phyloP scores from a whole-genome alignment of 768 basidiomycete species.

The Solioccasus polychromus region DNA sequence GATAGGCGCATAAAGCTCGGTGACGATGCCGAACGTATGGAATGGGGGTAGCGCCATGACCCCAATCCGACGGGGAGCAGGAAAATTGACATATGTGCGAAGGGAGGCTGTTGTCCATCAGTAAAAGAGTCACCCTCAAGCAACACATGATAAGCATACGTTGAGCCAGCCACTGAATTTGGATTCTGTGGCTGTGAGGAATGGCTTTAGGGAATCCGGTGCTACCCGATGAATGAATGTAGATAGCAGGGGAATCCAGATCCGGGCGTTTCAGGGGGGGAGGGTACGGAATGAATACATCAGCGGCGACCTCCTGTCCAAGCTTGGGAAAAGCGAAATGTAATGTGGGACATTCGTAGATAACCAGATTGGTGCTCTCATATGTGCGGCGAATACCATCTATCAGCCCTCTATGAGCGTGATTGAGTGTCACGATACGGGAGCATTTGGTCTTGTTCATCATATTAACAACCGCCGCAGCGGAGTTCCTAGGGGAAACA shows the following conservation, averaged over 20 bases:
- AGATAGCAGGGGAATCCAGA: constrained; percentile 37
- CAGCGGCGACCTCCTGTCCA: constrained; percentile 27
- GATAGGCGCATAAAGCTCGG: constrained; percentile 20
- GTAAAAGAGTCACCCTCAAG: neutral
- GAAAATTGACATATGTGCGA: neutral
- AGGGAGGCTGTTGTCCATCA: constrained; percentile 5
- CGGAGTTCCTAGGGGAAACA: constrained; percentile 41
- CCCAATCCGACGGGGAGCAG: constrained; percentile 18
- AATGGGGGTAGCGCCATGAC: constrained; percentile 28
- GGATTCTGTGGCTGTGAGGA: constrained; percentile 30
- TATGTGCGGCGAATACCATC: constrained; percentile 1
- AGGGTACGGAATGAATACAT: constrained; percentile 20
- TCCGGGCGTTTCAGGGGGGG: constrained; percentile 11
- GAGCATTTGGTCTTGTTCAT: constrained; percentile 21
- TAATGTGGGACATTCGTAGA: constrained; percentile 21
- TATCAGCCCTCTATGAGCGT: constrained; percentile 18
- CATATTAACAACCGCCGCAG: constrained; percentile 34
- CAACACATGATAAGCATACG: constrained; percentile 26
- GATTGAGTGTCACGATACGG: constrained; percentile 17
- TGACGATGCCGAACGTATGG: constrained; percentile 21
- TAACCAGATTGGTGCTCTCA: neutral
- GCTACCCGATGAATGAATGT: constrained; percentile 51
- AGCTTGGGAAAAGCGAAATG: constrained; percentile 40
- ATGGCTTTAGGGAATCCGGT: constrained; percentile 51
- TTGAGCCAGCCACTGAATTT: constrained; percentile 34